Conservation (phyloP, 768 basidiomycete species). For the Calocera viscosa region DNA sequence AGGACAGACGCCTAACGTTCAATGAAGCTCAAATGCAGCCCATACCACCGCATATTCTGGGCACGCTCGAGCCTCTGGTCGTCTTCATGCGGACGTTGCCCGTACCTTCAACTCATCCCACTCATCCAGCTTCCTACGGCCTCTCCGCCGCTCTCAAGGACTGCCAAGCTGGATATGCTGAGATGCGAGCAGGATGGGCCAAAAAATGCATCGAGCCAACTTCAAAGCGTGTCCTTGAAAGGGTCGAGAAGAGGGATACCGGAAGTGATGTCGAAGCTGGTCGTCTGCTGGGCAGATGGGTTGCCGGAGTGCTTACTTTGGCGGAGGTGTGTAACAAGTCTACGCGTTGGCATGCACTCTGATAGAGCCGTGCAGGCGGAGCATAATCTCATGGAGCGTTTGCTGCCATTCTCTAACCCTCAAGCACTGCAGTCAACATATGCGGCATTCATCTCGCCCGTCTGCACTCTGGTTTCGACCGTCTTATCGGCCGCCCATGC, state of each 20-base stretch:
- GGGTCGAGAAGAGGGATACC: slow-evolving; percentile 44
- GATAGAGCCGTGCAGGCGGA: slow-evolving; percentile 39
- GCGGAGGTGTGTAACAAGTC: slow-evolving; percentile 41
- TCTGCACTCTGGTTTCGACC: slow-evolving; percentile 52
- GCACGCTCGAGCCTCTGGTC: slow-evolving; percentile 51
- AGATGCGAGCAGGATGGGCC: slow-evolving; percentile 73
- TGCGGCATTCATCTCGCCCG: slow-evolving; percentile 47
- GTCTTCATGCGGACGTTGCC: slow-evolving; percentile 51
- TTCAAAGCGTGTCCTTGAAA: slow-evolving; percentile 54
- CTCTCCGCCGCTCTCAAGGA: slow-evolving; percentile 58
- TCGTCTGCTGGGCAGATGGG: slow-evolving; percentile 60
- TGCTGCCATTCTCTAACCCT: slow-evolving; percentile 47
- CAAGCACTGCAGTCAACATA: slow-evolving; percentile 47
- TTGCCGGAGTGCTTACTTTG: slow-evolving; percentile 48
- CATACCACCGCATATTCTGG: slow-evolving; percentile 43
- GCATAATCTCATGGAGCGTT: slow-evolving; percentile 48
- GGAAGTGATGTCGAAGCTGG: slow-evolving; percentile 50
- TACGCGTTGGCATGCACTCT: neutral
- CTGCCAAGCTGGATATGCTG: slow-evolving; percentile 69
- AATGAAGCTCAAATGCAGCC: slow-evolving; percentile 19
- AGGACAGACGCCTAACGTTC: neutral
- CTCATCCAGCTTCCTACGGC: slow-evolving; percentile 57
- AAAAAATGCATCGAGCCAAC: slow-evolving; percentile 61
- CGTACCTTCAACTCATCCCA: slow-evolving; percentile 66
- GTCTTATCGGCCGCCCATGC: slow-evolving; percentile 49